Base-by-base conservation (phyloP, 148 eudicot genomes). In the Amaranthus palmeri region DNA sequence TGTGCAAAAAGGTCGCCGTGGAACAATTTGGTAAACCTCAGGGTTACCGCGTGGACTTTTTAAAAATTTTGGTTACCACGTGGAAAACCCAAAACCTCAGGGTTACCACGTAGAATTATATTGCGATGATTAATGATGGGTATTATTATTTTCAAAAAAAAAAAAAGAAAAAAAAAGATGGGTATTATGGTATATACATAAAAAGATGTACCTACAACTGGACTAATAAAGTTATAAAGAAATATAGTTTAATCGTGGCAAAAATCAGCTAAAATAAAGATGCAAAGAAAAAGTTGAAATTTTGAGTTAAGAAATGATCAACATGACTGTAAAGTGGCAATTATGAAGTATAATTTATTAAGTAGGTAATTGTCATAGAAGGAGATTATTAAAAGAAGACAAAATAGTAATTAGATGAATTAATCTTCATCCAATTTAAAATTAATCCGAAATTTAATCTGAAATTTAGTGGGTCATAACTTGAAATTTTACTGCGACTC, bases 201-300 rank as follows among this genome's bases (percentile, higher is more conserved):
- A 63, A 64, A 73, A 73, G 62, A 44, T 44, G 54, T 65, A 73
- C 52, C 52, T 25, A 61, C 6, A 10, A 25, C 36, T 25, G 36
- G 36, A 25, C 36, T 25, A 25, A 25, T 25, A 25, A 44, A 0
- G n/a, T 8, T 36, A 8, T 25, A 6, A 53, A 25, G 12, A 45
- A 54, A 65, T 45, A 47, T 56, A 18, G 14, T 10, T 25, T 13
- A 53, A 73, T 54, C 50, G 52, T 62, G 69, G 17, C 61, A 7
- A 68, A 72, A 72, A 62, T 72, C 53, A 73, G 65, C 54, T 17
- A 51, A 54, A 60, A 64, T 54, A 36, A 61, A 40, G 7, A 70
- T 4, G 64, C 7, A 57, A 18, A 67, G 7, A 40, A 52, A 53
- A 68, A 54, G 60, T 68, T 44, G 10, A 71, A 43, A 15, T 41